Conservation (phyloP, 306 rosid species). For the Albizia julibrissin region DNA sequence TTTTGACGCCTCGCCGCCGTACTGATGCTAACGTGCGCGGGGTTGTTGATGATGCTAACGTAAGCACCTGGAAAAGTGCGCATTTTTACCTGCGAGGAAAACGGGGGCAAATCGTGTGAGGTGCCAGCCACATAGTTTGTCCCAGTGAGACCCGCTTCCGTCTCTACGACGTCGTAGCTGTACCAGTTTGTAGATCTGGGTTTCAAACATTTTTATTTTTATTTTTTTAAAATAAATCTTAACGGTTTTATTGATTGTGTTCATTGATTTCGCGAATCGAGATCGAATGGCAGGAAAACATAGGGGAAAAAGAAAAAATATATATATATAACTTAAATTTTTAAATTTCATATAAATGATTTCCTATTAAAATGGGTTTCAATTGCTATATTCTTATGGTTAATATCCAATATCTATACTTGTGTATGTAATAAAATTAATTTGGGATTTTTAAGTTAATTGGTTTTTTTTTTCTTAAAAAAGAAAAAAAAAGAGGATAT, state of each 20-base stretch:
- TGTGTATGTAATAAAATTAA: too few species aligned
- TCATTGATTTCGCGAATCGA: background rate
- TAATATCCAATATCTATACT: too few species aligned
- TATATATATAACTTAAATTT: too few species aligned
- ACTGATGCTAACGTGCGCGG: conserved; percentile 27
- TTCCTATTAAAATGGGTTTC: too few species aligned
- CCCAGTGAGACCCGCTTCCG: background rate
- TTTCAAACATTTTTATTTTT: too few species aligned
- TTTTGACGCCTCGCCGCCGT: background rate
- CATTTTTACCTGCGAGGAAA: background rate
- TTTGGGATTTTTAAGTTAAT: too few species aligned
- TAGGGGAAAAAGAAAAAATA: too few species aligned
- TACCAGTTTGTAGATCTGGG: background rate
- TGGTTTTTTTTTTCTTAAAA: too few species aligned
- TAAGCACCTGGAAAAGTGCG: background rate
- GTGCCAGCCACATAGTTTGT: background rate
- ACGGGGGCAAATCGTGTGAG: background rate
- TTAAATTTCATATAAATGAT: too few species aligned
- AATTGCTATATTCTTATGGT: too few species aligned
- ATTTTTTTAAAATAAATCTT: background rate
- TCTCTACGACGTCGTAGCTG: background rate
- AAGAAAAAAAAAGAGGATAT: too few species aligned
- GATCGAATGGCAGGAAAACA: background rate
- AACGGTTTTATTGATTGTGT: background rate
- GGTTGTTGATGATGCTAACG: background rate